Base-by-base conservation (phyloP, 2,329 filamentous ascomycete genomes). In the Sporothrix curviconia region DNA sequence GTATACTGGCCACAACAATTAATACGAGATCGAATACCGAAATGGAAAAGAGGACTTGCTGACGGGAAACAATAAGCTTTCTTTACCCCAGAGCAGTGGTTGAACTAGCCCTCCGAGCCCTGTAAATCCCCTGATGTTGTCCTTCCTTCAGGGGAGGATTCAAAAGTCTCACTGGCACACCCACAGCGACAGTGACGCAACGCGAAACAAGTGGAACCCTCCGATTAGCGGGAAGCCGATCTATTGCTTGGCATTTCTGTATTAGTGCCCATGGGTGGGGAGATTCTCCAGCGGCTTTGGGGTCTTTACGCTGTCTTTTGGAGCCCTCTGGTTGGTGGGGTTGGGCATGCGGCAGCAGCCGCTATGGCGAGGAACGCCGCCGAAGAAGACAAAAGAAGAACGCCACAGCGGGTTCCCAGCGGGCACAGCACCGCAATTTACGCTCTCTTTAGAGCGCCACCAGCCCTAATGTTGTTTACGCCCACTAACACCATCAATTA, bases 51-150 rank as follows among this genome's bases (percentile, higher is more conserved):
- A 32, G 43, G 44, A 30, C 28, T 34, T n/a, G n/a, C n/a, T n/a
- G n/a, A n/a, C n/a, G n/a, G n/a, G n/a, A n/a, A n/a, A 30, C n/a
- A 34, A 47, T 49, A 49, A 49, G 44, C 44, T 49, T 49, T 22
- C 14, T 6, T 24, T n/a, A 37, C 7, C 14, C 5, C 5, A 37
- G 12, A 37, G 39, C 22, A 4, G 11, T 7, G 37, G 15, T 17
- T 14, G 37, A n/a, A n/a, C n/a, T n/a, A n/a, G n/a, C n/a, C n/a
- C n/a, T n/a, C n/a, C n/a, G n/a, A n/a, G n/a, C n/a, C n/a, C n/a
- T n/a, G n/a, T n/a, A n/a, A n/a, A n/a, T n/a, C n/a, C n/a, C n/a
- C n/a, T n/a, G n/a, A n/a, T 19, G 17, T 49, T n/a, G 44, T 32
- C n/a, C 28, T 49, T 25, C 44, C 9, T 22, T 32, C 14, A 17